Conservation (phyloP, 768 basidiomycete species). For the Leucosporidium yakuticum region DNA sequence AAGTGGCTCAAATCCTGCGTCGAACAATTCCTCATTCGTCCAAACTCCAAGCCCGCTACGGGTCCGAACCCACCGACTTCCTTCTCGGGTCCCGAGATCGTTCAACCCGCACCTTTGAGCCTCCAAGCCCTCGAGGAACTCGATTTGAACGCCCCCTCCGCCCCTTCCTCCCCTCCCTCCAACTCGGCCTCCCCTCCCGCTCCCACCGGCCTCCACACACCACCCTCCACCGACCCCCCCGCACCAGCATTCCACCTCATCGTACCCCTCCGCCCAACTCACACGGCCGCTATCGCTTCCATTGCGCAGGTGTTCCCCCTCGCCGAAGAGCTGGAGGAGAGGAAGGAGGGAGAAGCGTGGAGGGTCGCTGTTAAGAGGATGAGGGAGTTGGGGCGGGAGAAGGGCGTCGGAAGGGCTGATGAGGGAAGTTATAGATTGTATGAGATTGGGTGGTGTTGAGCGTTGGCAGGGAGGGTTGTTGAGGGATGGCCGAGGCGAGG, state of each 20-base stretch:
- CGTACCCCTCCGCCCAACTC: conserved; percentile 59
- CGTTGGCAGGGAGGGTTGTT: neutral
- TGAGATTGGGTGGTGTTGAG: conserved; percentile 61
- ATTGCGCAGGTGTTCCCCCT: conserved; percentile 27
- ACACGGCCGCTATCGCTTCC: conserved; percentile 49
- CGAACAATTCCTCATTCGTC: conserved; percentile 49
- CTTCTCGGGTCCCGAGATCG: neutral
- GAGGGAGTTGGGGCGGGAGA: conserved; percentile 51
- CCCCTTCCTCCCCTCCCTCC: neutral
- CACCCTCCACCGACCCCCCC: neutral
- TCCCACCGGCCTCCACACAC: neutral
- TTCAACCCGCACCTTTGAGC: too few relatives aligned
- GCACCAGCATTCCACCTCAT: conserved; percentile 67
- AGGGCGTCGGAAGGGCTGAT: conserved; percentile 35
- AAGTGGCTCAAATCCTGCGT: conserved; percentile 65
- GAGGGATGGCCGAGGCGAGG: too few relatives aligned
- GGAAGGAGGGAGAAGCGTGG: conserved; percentile 14
- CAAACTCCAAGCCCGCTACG: neutral
- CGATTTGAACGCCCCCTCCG: conserved; percentile 1
- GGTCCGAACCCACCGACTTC: neutral
- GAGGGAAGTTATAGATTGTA: conserved; percentile 62
- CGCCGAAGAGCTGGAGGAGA: conserved; percentile 3
- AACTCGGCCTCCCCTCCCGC: neutral
- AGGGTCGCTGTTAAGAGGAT: conserved; percentile 51
- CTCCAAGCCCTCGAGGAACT: too few relatives aligned